Evolutionary conservation across 2,329 filamentous ascomycete species (phyloP), one percentile per base, ranked within the genome.

Genomic region (Mycosphaerella sp.): DNA sequence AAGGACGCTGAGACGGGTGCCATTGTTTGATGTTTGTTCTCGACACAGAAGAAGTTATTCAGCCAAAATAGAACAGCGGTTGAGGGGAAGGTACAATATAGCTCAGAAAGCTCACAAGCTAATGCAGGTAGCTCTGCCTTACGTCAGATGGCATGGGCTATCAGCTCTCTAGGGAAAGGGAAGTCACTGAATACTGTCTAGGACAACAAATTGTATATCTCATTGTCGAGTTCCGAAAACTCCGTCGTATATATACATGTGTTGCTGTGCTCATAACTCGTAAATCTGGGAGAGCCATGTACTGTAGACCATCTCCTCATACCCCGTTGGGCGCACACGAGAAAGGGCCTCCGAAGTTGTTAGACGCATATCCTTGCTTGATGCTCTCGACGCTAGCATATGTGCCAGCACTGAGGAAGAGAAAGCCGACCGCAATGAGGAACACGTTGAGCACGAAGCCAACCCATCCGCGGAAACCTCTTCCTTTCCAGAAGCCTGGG

Each of bases 361-460:
- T 80, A 1, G 76, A 71, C 84, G 36, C 32, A 32, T 51, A 51
- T 17, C 48, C 83, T 55, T 89, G 76, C 23, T 93, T 79, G 54
- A 91, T 91, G 53, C 81, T 83, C 69, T 88, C 80, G 0, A 90
- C 83, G 56, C 74, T 74, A 12, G 75, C 83, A 66, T 95, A 95
- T 2, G 90, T 96, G 38, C 91, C 91, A 0, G 79, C 87, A 0
- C 79, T 84, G 45, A 96, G 72, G 74, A 95, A 95, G 62, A 91
- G 82, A n/a, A 95, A 49, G 0, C 91, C 91, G 14, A 86, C 81
- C 1, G 78, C 29, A 54, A 93, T 90, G 55, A 95, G 81, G 58
- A 82, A 62, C 12, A 89, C 66, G 66, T 95, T 96, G 50, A 93
- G 69, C 0, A 73, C 70, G n/a, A 83, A 77, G 42, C 81, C 79